These are phyloP conservation scores for Umbelopsis sp. DNA, from an alignment of 192 early-diverging fungal genomes.

Conservation along the genomic window DNA sequence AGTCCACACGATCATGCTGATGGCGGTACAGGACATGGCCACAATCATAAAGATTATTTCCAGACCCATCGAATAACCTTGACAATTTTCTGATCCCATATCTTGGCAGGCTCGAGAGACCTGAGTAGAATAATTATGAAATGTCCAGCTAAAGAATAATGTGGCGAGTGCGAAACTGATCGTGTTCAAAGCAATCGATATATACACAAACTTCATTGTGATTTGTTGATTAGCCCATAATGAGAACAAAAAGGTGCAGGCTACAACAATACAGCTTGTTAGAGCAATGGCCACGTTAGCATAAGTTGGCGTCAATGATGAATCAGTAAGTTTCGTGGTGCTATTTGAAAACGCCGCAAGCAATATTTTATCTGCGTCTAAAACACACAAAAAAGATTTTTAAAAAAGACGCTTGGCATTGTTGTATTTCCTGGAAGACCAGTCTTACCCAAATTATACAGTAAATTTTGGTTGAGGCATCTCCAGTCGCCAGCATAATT, in stretches of 20 bases:
- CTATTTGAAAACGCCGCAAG: constrained; percentile 22
- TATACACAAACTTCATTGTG: background rate
- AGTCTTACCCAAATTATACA: constrained; percentile 16
- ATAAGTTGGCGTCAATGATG: background rate
- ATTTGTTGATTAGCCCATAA: constrained; percentile 22
- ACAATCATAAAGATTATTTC: constrained; percentile 23
- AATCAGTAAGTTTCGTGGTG: background rate
- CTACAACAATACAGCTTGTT: background rate
- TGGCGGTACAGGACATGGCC: background rate
- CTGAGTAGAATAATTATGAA: constrained; percentile 6
- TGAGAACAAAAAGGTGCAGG: constrained; percentile 9
- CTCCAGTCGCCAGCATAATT: background rate
- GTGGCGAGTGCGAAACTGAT: constrained; percentile 3
- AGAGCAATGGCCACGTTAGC: background rate
- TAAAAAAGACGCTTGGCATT: too few species aligned
- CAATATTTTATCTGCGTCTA: constrained; percentile 25
- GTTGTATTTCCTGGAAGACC: too few species aligned
- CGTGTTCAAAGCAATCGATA: background rate
- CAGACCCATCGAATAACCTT: background rate
- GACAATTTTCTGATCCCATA: constrained; percentile 17
- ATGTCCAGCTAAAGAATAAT: constrained; percentile 16
- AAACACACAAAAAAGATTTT: background rate
- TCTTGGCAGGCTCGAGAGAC: constrained; percentile 15
- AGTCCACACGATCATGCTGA: constrained; percentile 17
- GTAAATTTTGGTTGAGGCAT: constrained; percentile 14